A percentile compares a stretch with the other conserved stretches of the same genome.
These are phyloP conservation scores for Phialophora macrospora DNA, from an alignment of 2,329 filamentous ascomycete species.

Conservation along the genomic window DNA sequence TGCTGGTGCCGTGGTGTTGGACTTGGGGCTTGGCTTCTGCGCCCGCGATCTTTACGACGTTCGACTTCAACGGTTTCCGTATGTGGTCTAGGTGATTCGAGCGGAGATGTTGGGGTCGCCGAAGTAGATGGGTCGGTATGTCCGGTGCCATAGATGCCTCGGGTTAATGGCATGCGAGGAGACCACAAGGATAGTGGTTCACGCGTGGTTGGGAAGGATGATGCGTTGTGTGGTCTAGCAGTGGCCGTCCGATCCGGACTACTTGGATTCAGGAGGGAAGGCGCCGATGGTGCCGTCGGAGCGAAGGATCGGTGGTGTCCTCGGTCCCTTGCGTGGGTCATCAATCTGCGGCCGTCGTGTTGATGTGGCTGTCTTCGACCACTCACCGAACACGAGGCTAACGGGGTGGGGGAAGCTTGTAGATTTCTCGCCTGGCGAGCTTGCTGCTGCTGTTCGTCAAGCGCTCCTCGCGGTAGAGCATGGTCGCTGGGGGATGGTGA, in stretches of 20 bases:
- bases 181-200: not conserved
- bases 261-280: not conserved
- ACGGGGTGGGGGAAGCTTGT: not conserved
- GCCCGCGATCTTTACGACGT: not conserved
- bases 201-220: not conserved
- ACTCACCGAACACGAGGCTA: not conserved
- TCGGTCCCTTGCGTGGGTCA: slow-evolving; percentile 2
- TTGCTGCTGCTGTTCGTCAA: not conserved
- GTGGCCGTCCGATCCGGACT: not conserved
- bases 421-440: not conserved
- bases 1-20: not conserved
- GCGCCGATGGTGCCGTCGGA: not conserved
- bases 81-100: not conserved
- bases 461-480: not conserved
- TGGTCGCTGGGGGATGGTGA: not conserved
- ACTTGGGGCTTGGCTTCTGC: not conserved
- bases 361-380: not conserved
- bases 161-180: not conserved
- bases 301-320: not conserved
- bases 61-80: not conserved
- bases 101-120: not conserved
- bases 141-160: not conserved
- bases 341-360: not conserved
- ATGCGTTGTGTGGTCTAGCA: not conserved
- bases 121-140: not conserved